phyloP scores from a whole-genome alignment of 805 yeast genomes.

The Candida verbasci region DNA sequence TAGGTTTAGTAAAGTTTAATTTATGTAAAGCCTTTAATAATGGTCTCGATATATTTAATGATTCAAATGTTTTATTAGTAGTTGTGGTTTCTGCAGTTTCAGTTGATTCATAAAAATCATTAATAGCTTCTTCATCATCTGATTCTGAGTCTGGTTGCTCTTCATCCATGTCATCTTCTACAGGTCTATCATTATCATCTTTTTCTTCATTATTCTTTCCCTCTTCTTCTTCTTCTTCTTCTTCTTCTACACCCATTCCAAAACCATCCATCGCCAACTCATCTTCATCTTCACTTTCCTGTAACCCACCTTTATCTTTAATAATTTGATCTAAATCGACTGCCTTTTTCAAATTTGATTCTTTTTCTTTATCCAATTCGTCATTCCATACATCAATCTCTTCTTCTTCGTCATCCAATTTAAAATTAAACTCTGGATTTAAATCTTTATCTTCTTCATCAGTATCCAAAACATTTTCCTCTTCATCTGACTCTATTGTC shows the following conservation, averaged over 20 bases:
- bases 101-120: constrained; percentile 58
- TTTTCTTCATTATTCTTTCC: no score
- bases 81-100: constrained; percentile 43
- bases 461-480: constrained; percentile 17
- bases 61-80: constrained; percentile 68
- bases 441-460: constrained; percentile 39
- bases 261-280: constrained; percentile 38
- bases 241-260: constrained; percentile 45
- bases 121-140: constrained; percentile 80
- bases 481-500: constrained; percentile 74
- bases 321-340: constrained; percentile 88
- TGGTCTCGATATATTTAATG: constrained; percentile 84
- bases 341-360: constrained; percentile 37
- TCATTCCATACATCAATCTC: constrained; percentile 74
- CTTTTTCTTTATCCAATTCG: constrained; percentile 18
- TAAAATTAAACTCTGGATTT: constrained; percentile 72
- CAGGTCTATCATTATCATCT: constrained; percentile 27
- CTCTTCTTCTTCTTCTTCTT: constrained; percentile 21
- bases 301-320: constrained; percentile 79
- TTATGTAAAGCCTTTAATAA: constrained; percentile 76
- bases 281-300: constrained; percentile 38
- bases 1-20: constrained; percentile 81
- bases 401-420: constrained; percentile 45
- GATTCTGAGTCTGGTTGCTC: constrained; percentile 24
- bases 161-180: constrained; percentile 25